Evolutionary conservation across 148 eudicot genomes (phyloP), one percentile per base, ranked within the genome.

Genomic region (Mesembryanthemum crystallinum): DNA sequence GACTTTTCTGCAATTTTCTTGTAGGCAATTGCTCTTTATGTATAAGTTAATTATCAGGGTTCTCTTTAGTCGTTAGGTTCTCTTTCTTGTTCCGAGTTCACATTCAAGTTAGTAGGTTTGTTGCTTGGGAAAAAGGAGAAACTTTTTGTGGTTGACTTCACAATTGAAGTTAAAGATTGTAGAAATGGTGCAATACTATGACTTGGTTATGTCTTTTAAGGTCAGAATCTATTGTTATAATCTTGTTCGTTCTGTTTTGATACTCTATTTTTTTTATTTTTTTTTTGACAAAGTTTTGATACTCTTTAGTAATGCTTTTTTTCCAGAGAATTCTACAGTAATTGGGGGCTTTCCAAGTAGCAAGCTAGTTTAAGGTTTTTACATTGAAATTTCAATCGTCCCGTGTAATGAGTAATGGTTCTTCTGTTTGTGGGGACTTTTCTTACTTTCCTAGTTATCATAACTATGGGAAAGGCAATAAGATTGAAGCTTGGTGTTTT

Each of bases 101-200:
- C n/a, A 64, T 64, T 28, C 52, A 75, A 78, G 77, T 49, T 7
- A 39, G 67, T 60, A 43, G 47, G 43, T 57, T 29, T 72, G 32
- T 67, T 28, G 32, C 30, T 68, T 17, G 58, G 49, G 21, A 28
- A 64, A 35, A 77, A 63, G 67, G 64, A 54, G 15, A 49, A 13
- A 21, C 57, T 74, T 79, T 61, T 75, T 35, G 61, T 49, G 72
- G 52, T 54, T 71, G 68, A 45, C 52, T 57, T 64, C 17, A 21
- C 7, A 59, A 27, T 23, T 55, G 61, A 32, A 27, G 9, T 21
- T 45, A 45, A 64, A 15, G 25, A 32, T 71, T 45, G 21, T 58
- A 12, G 1, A 21, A 58, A 67, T 37, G 69, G 37, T 57, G 55
- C 7, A 20, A 33, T 7, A 18, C 7, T 63, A 27, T 8, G 68